phyloP scores from a whole-genome alignment of 179 eudicot species.

The Silene vulgaris region DNA sequence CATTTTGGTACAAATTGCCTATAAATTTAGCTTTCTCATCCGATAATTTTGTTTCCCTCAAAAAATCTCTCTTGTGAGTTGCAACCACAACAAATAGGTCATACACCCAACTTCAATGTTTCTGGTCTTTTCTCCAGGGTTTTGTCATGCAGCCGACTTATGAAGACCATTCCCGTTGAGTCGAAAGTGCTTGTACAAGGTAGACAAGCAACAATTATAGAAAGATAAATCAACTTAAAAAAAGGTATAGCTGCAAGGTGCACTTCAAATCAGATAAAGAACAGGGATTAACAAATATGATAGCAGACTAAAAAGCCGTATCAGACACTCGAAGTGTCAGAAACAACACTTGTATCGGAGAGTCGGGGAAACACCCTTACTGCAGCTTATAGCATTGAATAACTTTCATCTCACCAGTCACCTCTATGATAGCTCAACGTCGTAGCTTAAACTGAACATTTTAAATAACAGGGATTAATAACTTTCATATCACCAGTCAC shows the following conservation, averaged over 20 bases:
- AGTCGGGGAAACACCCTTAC: not conserved
- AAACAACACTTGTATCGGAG: no score
- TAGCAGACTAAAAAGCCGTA: not conserved
- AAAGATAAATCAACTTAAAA: not conserved
- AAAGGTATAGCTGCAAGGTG: not conserved
- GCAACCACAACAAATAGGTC: not conserved
- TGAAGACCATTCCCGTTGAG: not conserved
- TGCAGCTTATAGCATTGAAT: not conserved
- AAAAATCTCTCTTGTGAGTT: not conserved
- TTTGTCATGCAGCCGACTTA: not conserved
- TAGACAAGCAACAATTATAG: not conserved
- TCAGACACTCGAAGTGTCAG: not conserved
- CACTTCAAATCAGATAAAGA: not conserved
- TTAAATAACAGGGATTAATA: not conserved
- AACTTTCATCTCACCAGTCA: not conserved
- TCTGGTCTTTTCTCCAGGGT: not conserved
- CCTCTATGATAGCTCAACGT: not conserved
- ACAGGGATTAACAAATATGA: not conserved
- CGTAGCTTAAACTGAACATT: not conserved
- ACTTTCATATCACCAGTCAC: not conserved
- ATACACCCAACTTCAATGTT: not conserved
- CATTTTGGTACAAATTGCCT: not conserved
- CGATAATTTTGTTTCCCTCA: not conserved
- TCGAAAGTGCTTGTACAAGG: not conserved
- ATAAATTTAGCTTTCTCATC: not conserved